phyloP scores from a whole-genome alignment of 2,329 filamentous ascomycete genomes.

The Diaporthe sp. region DNA sequence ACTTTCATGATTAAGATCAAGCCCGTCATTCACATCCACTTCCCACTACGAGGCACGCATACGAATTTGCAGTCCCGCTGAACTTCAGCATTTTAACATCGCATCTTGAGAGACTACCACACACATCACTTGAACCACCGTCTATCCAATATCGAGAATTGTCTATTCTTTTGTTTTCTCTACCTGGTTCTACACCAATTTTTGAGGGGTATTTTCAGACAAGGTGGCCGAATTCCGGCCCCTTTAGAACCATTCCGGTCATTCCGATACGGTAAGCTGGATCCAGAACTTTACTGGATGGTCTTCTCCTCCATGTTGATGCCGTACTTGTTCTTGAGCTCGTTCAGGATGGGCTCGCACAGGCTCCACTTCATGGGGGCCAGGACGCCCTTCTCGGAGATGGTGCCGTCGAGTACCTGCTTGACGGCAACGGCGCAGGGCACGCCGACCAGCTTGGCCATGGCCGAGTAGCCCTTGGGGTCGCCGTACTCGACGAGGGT shows the following conservation, averaged over 20 bases:
- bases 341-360: constrained; percentile 80
- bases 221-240: no score
- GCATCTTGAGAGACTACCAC: neutral
- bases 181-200: constrained; percentile 27
- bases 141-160: neutral
- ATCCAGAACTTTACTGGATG: constrained; percentile 52
- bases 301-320: constrained; percentile 82
- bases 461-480: constrained; percentile 82
- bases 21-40: no score
- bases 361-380: constrained; percentile 83
- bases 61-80: neutral
- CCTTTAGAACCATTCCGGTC: neutral
- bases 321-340: constrained; percentile 83
- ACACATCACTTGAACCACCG: neutral
- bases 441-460: constrained; percentile 86
- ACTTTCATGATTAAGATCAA: neutral
- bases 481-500: constrained; percentile 88
- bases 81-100: neutral
- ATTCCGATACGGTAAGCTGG: neutral
- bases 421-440: constrained; percentile 78
- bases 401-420: constrained; percentile 82
- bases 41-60: neutral
- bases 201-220: constrained; percentile 21
- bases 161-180: constrained; percentile 19
- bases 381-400: constrained; percentile 80